Base-by-base conservation (phyloP, 257 asterid genomes). In the Plantago major region DNA sequence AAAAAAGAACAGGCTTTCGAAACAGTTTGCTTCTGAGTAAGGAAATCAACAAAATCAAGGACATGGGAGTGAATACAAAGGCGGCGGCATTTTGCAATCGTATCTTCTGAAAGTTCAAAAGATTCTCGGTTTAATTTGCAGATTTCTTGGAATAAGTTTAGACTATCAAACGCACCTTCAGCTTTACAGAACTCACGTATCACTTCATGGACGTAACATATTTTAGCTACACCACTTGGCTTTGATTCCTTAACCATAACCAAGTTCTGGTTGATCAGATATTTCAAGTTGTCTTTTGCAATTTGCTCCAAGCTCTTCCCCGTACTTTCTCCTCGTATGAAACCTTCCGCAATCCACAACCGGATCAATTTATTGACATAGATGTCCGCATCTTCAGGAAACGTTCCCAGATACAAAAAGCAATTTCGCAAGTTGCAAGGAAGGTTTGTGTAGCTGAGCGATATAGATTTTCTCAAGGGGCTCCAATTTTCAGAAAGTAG, bases 311-410 rank as follows among this genome's bases (percentile, higher is more conserved):
- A n/a, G n/a, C n/a, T n/a, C n/a, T n/a, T 13, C 55, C 28, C 48
- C 11, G 54, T 16, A 11, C 1, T 4, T 18, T 16, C 22, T 18
- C 11, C 7, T 9, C 54, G 2, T 9, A 11, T 16, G n/a, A n/a
- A n/a, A n/a, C 54, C 54, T 16, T 48, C 54, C n/a, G 54, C 54
- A 3, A 48, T 48, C 54, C 54, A 48, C 54, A 48, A 13, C 5
- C 54, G 54, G 16, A 16, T 13, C 17, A 48, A 15, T 48, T 48
- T 48, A 14, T 16, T 13, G 4, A 16, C 18, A 3, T 15, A 15
- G 7, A 48, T 48, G 6, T 48, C 18, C 3, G 54, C 17, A 16
- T 48, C 54, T 48, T 14, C 18, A 4, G 54, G 18, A 16, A 48
- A 48, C 11, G 16, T 7, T 46, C 50, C 50, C n/a, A 46, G n/a